These are phyloP conservation scores for Rasamsonia emersonii DNA, from an alignment of 2,329 filamentous ascomycete genomes.

Conservation along the genomic window DNA sequence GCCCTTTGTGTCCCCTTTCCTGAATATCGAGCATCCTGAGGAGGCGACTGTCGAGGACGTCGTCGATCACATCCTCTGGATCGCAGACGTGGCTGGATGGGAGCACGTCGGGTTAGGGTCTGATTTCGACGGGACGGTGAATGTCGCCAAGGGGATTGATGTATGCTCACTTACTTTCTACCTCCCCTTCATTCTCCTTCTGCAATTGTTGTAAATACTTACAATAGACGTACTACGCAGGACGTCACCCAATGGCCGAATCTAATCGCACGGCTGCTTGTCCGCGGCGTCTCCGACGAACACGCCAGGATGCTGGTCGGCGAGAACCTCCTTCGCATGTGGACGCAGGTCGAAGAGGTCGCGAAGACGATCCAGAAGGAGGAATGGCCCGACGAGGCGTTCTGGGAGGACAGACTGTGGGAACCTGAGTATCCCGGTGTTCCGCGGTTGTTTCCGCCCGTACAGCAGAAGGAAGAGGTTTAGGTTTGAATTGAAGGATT, in stretches of 20 bases:
- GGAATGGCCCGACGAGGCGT: slow-evolving; percentile 4
- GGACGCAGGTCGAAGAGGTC: slow-evolving; percentile 5
- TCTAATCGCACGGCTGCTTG: slow-evolving; percentile 7
- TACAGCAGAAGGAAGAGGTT: too few relatives aligned
- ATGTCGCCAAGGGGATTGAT: too few relatives aligned
- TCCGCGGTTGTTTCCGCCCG: too few relatives aligned
- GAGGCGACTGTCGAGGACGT: slow-evolving; percentile 25
- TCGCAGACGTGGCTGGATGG: slow-evolving; percentile 8
- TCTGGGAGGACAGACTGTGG: slow-evolving; percentile 8
- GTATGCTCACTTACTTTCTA: too few relatives aligned
- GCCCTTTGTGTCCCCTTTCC: slow-evolving; percentile 13
- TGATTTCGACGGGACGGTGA: slow-evolving; percentile 10
- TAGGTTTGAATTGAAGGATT: too few relatives aligned
- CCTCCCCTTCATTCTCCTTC: too few relatives aligned
- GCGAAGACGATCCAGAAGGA: slow-evolving; percentile 4
- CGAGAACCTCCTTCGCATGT: slow-evolving; percentile 8
- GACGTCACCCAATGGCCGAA: slow-evolving; percentile 4
- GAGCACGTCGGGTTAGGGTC: slow-evolving; percentile 10
- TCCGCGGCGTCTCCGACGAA: slow-evolving; percentile 7
- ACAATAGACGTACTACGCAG: not conserved
- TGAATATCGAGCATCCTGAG: slow-evolving; percentile 11
- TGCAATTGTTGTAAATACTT: too few relatives aligned
- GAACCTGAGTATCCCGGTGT: not conserved
- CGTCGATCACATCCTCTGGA: slow-evolving; percentile 17
- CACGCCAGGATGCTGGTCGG: slow-evolving; percentile 7